phyloP scores from a whole-genome alignment of 164 flowering plant genomes.

The Magnolia sinica region DNA sequence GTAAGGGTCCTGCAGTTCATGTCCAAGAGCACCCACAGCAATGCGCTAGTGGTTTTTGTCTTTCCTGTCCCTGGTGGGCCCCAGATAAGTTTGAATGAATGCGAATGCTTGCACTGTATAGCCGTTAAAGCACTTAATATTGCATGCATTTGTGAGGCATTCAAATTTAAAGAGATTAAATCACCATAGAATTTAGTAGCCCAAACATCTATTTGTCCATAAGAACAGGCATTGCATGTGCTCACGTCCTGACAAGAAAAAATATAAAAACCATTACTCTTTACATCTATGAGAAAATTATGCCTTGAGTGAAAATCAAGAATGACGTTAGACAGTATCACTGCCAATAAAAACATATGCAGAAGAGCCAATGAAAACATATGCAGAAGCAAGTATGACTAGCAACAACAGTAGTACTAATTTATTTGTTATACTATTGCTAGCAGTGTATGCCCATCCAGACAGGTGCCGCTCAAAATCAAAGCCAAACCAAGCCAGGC shows the following conservation, averaged over 20 bases:
- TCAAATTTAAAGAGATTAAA: slow-evolving; percentile 20
- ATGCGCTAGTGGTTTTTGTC: slow-evolving; percentile 47
- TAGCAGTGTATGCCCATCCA: too few relatives aligned
- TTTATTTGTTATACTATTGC: too few relatives aligned
- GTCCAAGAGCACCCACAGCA: slow-evolving; percentile 37
- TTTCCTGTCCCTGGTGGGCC: slow-evolving; percentile 89
- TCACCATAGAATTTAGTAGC: slow-evolving; percentile 2
- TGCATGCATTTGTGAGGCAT: slow-evolving; percentile 57
- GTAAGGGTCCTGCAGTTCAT: slow-evolving; percentile 40
- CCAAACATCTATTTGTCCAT: not conserved
- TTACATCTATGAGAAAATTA: not conserved
- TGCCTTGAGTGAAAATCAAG: not conserved
- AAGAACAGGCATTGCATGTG: slow-evolving; percentile 24
- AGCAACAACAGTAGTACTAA: not conserved
- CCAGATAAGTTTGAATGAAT: slow-evolving; percentile 56
- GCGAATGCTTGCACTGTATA: slow-evolving; percentile 23
- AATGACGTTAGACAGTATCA: not conserved
- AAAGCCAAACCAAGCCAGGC: too few relatives aligned
- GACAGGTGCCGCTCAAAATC: too few relatives aligned
- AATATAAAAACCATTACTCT: not conserved
- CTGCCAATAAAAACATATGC: not conserved
- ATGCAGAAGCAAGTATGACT: not conserved
- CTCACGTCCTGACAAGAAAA: slow-evolving; percentile 30
- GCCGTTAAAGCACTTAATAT: slow-evolving; percentile 30
- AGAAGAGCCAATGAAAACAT: not conserved